Base-by-base conservation (phyloP, 192 early-diverging fungal genomes). In the Coemansia sp. region DNA sequence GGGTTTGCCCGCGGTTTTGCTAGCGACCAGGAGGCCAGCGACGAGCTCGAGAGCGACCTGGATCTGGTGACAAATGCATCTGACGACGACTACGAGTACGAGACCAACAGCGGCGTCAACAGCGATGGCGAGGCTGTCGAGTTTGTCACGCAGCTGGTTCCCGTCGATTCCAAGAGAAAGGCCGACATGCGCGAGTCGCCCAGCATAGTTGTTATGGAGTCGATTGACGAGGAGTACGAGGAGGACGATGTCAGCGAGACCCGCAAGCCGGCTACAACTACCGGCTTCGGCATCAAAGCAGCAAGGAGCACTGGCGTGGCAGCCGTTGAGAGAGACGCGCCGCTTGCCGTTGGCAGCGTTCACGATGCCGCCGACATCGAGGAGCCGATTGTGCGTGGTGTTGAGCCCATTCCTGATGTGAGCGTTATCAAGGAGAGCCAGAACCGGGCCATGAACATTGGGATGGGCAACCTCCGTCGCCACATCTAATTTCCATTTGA, bases 371-470 rank as follows among this genome's bases (percentile, higher is more conserved):
- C 58, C 5, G 70, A 69, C 39, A 54, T 19, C 4, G 70, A 66
- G 7, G 67, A 67, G 37, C 58, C 53, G 9, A 26, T 68, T n/a
- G 64, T 73, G 38, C 70, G 73, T 13, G 74, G 74, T 1, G 64
- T 43, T 37, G 79, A 81, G 61, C 67, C 74, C 4, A 64, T 67
- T 0, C 70, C 79, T 13, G 79, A 81, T 21, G 58, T 73, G 9
- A 47, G 54, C 45, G 19, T 72, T 19, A 58, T 81, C 71, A 81
- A 68, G 67, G 71, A 81, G 48, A 76, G 69, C 74, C 67, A 76
- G 61, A 76, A 73, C 70, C 79, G 79, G 6, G 79, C 79, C 56
- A 72, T 75, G 21, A 76, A 81, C 68, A 75, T 81, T 69, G 79
- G 79, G 18, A 21, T 72, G 44, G 79, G 79, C 10, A 81, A 76